phyloP scores from a whole-genome alignment of 1,284 basidiomycete genomes.

The Cryptococcus jaspeensis region DNA sequence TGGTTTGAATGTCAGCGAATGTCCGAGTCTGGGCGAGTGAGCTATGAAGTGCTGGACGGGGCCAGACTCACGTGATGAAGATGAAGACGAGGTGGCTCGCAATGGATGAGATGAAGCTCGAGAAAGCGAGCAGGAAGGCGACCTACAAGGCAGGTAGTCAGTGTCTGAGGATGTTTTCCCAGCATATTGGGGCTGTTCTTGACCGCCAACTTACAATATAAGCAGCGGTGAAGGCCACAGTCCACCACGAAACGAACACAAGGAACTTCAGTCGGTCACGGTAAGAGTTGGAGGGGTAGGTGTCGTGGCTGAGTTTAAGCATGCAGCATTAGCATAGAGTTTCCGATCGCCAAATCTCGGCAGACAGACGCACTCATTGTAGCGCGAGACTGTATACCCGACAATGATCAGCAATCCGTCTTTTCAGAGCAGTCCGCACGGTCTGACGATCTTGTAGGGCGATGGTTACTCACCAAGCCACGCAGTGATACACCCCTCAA shows the following conservation, averaged over 20 bases:
- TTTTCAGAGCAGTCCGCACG: neutral
- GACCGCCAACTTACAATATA: constrained; percentile 33
- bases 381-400: constrained; percentile 24
- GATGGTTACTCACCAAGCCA: constrained; percentile 30
- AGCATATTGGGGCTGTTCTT: neutral
- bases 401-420: neutral
- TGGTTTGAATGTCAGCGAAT: neutral
- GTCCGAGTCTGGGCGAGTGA: neutral
- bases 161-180: neutral
- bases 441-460: neutral
- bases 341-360: neutral
- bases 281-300: constrained; percentile 38
- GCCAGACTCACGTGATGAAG: constrained; percentile 41
- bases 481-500: constrained; percentile 47
- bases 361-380: constrained; percentile 23
- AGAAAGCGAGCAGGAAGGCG: constrained; percentile 39
- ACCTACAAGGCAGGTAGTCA: constrained; percentile 5
- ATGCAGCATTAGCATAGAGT: constrained; percentile 5
- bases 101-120: constrained; percentile 39
- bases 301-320: constrained; percentile 20
- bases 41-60: too few relatives aligned
- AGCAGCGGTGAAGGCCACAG: constrained; percentile 42
- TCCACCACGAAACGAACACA: constrained; percentile 53
- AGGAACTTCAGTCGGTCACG: constrained; percentile 49
- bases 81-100: constrained; percentile 47